phyloP scores from a whole-genome alignment of 2,329 filamentous ascomycete genomes.

The Phoma sp. region DNA sequence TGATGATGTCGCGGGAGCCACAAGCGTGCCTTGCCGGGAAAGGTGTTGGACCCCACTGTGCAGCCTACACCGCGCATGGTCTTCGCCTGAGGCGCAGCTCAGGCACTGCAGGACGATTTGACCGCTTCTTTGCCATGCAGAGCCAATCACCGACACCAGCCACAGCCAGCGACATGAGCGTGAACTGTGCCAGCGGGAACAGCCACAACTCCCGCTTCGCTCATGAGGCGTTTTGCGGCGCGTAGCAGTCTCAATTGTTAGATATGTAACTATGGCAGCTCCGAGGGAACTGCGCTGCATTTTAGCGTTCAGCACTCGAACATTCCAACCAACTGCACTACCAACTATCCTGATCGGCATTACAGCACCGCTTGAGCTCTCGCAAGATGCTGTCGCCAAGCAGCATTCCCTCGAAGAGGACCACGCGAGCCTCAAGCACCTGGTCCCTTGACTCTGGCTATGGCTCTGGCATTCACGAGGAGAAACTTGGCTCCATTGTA shows the following conservation, averaged over 20 bases:
- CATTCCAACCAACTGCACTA: background rate
- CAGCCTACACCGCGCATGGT: slow-evolving; percentile 1
- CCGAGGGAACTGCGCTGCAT: slow-evolving; percentile 8
- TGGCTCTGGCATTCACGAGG: slow-evolving; percentile 30
- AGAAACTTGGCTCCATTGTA: slow-evolving; percentile 15
- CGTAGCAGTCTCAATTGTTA: slow-evolving; percentile 3
- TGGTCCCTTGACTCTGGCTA: slow-evolving; percentile 48
- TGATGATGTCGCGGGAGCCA: slow-evolving; percentile 15
- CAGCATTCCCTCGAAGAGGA: slow-evolving; percentile 24
- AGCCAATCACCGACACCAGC: slow-evolving; percentile 12
- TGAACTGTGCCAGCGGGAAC: slow-evolving; percentile 11
- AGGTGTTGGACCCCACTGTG: slow-evolving; percentile 14
- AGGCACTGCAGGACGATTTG: slow-evolving; percentile 13
- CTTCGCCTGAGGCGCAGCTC: slow-evolving; percentile 15
- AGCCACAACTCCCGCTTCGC: slow-evolving; percentile 7
- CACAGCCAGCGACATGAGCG: slow-evolving; percentile 5
- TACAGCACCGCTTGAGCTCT: slow-evolving; percentile 1
- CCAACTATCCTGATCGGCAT: background rate
- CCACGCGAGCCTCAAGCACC: slow-evolving; percentile 34
- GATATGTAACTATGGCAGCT: slow-evolving; percentile 11
- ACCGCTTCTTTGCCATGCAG: slow-evolving; percentile 11
- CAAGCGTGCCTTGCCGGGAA: slow-evolving; percentile 16
- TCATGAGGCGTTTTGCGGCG: slow-evolving; percentile 8
- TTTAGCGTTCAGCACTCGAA: slow-evolving; percentile 4
- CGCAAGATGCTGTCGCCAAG: slow-evolving; percentile 35